phyloP scores from a whole-genome alignment of 2,329 filamentous ascomycete genomes.

The Sphaerulina musiva region DNA sequence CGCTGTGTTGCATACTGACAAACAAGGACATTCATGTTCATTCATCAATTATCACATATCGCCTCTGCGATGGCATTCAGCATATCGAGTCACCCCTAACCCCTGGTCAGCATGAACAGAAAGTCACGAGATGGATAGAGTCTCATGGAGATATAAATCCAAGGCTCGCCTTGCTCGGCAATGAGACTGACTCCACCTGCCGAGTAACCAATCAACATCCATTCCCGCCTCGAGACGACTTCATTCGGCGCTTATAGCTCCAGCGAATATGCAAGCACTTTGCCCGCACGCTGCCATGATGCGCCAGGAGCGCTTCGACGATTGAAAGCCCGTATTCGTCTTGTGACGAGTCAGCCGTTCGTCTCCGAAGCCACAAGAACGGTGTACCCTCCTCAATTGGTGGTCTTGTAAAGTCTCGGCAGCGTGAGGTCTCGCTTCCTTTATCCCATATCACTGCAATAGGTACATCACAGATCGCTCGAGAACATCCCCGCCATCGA shows the following conservation, averaged over 20 bases:
- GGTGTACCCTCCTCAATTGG: slow-evolving; percentile 8
- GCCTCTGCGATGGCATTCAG: neutral
- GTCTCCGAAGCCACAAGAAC: slow-evolving; percentile 2
- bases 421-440: slow-evolving; percentile 9
- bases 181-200: slow-evolving; percentile 2
- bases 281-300: slow-evolving; percentile 15
- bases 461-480: neutral
- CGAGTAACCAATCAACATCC: slow-evolving; percentile 7
- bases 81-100: too few relatives aligned
- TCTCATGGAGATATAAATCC: neutral
- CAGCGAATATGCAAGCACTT: slow-evolving; percentile 17
- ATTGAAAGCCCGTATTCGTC: slow-evolving; percentile 3
- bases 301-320: slow-evolving; percentile 11
- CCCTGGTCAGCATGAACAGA: too few relatives aligned
- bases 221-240: slow-evolving; percentile 8
- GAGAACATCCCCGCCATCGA: slow-evolving; percentile 1
- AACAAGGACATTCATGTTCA: neutral
- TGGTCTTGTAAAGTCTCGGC: slow-evolving; percentile 8
- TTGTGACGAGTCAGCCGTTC: slow-evolving; percentile 16
- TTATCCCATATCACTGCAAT: slow-evolving; percentile 19
- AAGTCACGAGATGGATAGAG: too few relatives aligned
- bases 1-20: slow-evolving; percentile 4
- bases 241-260: slow-evolving; percentile 23
- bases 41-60: neutral
- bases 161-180: slow-evolving; percentile 4